Conservation (phyloP, 768 basidiomycete genomes). For the Rubroboletus pulcherrimus region DNA sequence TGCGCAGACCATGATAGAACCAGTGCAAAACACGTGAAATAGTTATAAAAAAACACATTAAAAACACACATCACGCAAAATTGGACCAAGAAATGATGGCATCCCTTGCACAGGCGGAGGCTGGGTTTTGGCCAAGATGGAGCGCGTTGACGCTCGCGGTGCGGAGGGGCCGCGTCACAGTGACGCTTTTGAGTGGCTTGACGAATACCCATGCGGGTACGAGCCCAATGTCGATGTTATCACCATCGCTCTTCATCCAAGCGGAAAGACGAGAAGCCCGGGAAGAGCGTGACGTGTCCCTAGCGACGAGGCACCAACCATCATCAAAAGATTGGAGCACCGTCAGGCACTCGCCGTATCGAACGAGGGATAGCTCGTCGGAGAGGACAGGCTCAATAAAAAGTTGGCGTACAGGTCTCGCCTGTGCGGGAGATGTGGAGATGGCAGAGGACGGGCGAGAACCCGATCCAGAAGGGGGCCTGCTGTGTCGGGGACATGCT, state of each 20-base stretch:
- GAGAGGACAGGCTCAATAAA: slow-evolving; percentile 64
- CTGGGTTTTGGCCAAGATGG: slow-evolving; percentile 39
- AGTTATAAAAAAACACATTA: not conserved
- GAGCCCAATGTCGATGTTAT: slow-evolving; percentile 61
- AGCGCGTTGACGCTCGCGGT: slow-evolving; percentile 49
- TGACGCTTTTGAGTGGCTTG: slow-evolving; percentile 55
- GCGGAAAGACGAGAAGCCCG: slow-evolving; percentile 31
- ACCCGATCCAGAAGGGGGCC: slow-evolving; percentile 27
- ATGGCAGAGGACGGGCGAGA: slow-evolving; percentile 9
- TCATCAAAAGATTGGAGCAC: slow-evolving; percentile 70
- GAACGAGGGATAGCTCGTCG: slow-evolving; percentile 58
- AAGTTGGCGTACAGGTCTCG: slow-evolving; percentile 57
- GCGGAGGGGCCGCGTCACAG: slow-evolving; percentile 62
- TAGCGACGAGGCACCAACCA: slow-evolving; percentile 74
- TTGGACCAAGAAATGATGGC: slow-evolving; percentile 60
- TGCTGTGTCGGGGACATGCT: slow-evolving; percentile 28
- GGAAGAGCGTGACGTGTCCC: slow-evolving; percentile 43
- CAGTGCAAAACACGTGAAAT: not conserved
- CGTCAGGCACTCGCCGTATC: slow-evolving; percentile 55
- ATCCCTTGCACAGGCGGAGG: slow-evolving; percentile 34
- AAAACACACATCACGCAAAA: slow-evolving; percentile 2
- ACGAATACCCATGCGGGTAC: slow-evolving; percentile 78
- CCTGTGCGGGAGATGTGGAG: slow-evolving; percentile 31
- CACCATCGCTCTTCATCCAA: slow-evolving; percentile 18
- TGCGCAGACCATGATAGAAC: not conserved